A percentile compares a stretch with the other conserved stretches of the same genome.
These are phyloP conservation scores for Pestalotiopsis sp. DNA, from an alignment of 2,329 filamentous ascomycete species.

Conservation along the genomic window DNA sequence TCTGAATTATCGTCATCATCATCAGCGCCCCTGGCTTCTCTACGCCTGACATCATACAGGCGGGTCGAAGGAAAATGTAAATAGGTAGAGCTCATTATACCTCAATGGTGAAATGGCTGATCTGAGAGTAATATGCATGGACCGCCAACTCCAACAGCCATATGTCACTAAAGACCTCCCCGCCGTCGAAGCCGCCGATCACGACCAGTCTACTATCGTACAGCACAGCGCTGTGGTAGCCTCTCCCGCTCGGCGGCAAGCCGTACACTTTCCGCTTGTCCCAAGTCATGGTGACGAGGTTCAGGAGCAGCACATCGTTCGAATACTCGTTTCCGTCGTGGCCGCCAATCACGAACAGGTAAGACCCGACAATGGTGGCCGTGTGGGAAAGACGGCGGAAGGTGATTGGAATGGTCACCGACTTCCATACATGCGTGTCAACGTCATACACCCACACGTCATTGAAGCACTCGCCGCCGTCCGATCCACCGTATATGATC, in stretches of 20 bases:
- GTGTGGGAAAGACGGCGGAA: conserved; percentile 69
- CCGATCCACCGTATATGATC: conserved; percentile 71
- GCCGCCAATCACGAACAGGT: conserved; percentile 70
- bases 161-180: conserved; percentile 69
- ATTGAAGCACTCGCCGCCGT: conserved; percentile 72
- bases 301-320: conserved; percentile 69
- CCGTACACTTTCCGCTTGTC: conserved; percentile 68
- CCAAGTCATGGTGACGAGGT: conserved; percentile 76
- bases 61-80: background rate
- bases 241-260: conserved; percentile 61
- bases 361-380: conserved; percentile 69
- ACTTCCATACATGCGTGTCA: conserved; percentile 61
- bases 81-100: conserved; percentile 35
- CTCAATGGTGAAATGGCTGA: conserved; percentile 72
- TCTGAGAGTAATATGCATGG: conserved; percentile 73
- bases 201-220: conserved; percentile 67
- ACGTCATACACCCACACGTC: conserved; percentile 76
- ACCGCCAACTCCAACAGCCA: conserved; percentile 70
- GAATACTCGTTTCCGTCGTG: conserved; percentile 73
- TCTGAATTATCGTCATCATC: background rate
- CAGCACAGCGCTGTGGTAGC: conserved; percentile 68
- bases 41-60: background rate
- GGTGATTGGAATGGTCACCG: conserved; percentile 61
- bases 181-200: conserved; percentile 70
- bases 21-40: background rate